A percentile compares a stretch with the other conserved stretches of the same genome.
Conservation (phyloP, 2,329 filamentous ascomycete genomes). For the Fusarium falciforme region DNA sequence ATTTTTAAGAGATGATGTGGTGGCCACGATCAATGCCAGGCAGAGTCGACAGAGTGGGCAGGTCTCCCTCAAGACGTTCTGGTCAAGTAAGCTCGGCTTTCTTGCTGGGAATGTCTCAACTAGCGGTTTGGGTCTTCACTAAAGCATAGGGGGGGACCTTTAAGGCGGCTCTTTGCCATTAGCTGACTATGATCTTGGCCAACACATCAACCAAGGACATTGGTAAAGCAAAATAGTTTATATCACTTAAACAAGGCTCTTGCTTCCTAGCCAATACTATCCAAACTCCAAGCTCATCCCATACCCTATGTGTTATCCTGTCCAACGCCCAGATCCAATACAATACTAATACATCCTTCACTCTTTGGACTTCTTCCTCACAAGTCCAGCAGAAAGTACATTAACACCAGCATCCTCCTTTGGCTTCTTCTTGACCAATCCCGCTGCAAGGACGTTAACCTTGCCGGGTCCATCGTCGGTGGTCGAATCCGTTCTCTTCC, state of each 20-base stretch:
- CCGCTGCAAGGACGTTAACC: conserved; percentile 60
- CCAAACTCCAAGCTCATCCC: conserved; percentile 30
- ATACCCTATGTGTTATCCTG: not conserved
- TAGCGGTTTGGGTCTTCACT: no score
- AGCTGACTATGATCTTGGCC: not conserved
- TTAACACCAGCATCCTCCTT: conserved; percentile 58
- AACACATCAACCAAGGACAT: not conserved
- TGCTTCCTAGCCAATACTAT: conserved; percentile 16
- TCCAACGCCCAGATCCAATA: conserved; percentile 18
- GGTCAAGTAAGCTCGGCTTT: no score
- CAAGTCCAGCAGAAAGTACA: conserved; percentile 60
- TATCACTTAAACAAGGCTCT: not conserved
- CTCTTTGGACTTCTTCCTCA: conserved; percentile 68
- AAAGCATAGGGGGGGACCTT: no score
- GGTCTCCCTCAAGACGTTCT: no score
- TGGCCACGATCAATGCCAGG: no score
- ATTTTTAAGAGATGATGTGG: no score
- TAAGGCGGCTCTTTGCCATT: no score
- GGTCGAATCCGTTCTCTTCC: conserved; percentile 53
- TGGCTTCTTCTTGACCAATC: conserved; percentile 65
- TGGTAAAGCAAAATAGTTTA: no score
- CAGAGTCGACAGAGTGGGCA: no score
- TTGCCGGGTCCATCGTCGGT: conserved; percentile 32
- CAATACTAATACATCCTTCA: conserved; percentile 5
- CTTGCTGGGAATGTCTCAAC: no score